Evolutionary conservation across 2,329 filamentous ascomycete genomes (phyloP), one percentile per base, ranked within the genome.

Genomic region (Chaetomiaceae sp.): DNA sequence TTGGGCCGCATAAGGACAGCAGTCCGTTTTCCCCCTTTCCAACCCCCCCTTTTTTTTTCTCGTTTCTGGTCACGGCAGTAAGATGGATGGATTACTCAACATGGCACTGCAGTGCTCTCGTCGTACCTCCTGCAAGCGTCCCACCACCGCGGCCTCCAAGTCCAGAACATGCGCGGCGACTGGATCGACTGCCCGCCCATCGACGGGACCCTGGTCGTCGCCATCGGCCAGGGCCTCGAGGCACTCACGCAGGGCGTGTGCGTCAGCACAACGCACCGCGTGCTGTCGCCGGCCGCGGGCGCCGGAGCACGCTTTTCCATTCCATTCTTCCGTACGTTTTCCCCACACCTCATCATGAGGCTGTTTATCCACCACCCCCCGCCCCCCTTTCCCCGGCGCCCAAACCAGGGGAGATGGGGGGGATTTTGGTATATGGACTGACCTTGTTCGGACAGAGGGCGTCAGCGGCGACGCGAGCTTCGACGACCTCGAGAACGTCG

Each of bases 251-350:
- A 82, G 57, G 90, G 90, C 29, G 89, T 94, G 2, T 94, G 89
- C 67, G 83, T 86, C 59, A 81, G 82, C 57, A 95, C 90, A 2
- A 94, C 89, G 36, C 90, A 95, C 69, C 79, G 89, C 9, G 90
- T 95, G 32, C 75, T 94, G n/a, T 87, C 82, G 27, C 89, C 89
- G 0, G 65, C 73, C 1, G 80, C 81, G 7, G 89, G 87, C 11
- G 73, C 79, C 9, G 90, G 89, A 4, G 76, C 89, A 29, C 76
- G 90, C 50, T 92, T 84, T 73, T 88, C 83, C 7, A 86, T 95
- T 43, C 90, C 90, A 0, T 95, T 95, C 71, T 95, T 95, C 73
- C 90, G n/a, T n/a, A n/a, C n/a, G n/a, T n/a, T n/a, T n/a, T n/a
- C n/a, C n/a, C n/a, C n/a, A n/a, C n/a, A n/a, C n/a, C n/a, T n/a